phyloP scores from a whole-genome alignment of 2,329 filamentous ascomycete species.

The Xylariaceae sp. region DNA sequence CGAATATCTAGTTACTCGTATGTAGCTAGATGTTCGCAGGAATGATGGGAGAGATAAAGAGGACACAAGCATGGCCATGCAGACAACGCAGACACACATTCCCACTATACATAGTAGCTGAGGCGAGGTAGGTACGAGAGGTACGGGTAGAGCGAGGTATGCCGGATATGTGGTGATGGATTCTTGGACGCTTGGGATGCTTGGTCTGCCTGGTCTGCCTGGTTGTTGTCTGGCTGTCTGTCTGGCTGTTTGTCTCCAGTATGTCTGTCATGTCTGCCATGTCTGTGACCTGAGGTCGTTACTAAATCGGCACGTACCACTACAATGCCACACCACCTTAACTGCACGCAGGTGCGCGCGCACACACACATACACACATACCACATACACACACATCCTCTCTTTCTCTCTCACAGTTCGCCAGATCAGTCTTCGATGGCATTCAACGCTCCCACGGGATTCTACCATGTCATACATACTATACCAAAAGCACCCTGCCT shows the following conservation, averaged over 20 bases:
- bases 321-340: conserved; percentile 11
- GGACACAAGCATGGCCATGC: background rate
- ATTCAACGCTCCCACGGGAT: conserved; percentile 9
- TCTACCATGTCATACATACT: conserved; percentile 15
- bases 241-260: background rate
- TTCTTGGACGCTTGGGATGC: background rate
- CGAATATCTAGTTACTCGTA: background rate
- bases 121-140: background rate
- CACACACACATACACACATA: background rate
- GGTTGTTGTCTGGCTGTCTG: background rate
- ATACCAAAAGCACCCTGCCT: conserved; percentile 12
- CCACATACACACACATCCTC: background rate
- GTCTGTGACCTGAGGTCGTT: conserved; percentile 16
- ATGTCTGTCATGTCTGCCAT: background rate
- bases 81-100: background rate
- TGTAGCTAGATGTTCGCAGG: background rate
- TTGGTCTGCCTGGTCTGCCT: background rate
- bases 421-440: conserved; percentile 4
- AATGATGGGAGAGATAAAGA: background rate
- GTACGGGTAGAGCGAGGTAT: background rate
- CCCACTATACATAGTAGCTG: background rate
- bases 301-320: conserved; percentile 11
- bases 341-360: conserved; percentile 1
- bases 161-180: background rate
- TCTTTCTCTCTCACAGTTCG: conserved; percentile 3